Evolutionary conservation across 1,139 yeast species (phyloP).

Genomic region (Ashbya aceris): DNA sequence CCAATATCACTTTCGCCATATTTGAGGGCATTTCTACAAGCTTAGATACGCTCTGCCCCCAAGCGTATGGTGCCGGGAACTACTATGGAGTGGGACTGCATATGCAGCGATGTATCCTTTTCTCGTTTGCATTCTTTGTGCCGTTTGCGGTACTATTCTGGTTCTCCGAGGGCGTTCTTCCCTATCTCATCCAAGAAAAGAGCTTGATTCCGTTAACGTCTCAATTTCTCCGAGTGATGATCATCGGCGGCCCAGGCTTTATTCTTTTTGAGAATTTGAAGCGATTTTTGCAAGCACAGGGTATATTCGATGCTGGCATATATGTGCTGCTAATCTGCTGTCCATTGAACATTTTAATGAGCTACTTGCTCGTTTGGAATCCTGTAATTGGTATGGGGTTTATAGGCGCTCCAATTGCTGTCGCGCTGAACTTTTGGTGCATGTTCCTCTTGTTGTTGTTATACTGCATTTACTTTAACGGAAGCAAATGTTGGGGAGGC

Average conservation of each 20-base stretch:
- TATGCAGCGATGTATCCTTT: slow-evolving; percentile 53
- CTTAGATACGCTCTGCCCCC: slow-evolving; percentile 80
- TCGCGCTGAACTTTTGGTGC: slow-evolving; percentile 61
- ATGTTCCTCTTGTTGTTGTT: slow-evolving; percentile 47
- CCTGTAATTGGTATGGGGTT: slow-evolving; percentile 50
- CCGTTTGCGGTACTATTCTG: slow-evolving; percentile 63
- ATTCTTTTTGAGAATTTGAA: slow-evolving; percentile 76
- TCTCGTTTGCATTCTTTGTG: slow-evolving; percentile 45
- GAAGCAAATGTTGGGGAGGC: slow-evolving; percentile 69
- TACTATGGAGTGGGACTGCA: slow-evolving; percentile 50
- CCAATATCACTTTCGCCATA: slow-evolving; percentile 73
- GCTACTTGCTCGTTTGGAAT: slow-evolving; percentile 77
- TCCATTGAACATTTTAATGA: slow-evolving; percentile 62
- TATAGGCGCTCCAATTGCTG: slow-evolving; percentile 66
- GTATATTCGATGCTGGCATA: slow-evolving; percentile 85
- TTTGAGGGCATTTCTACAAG: slow-evolving; percentile 87
- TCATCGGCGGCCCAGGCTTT: slow-evolving; percentile 77
- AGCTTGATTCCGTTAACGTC: slow-evolving; percentile 60
- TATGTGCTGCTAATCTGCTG: slow-evolving; percentile 69
- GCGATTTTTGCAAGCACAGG: slow-evolving; percentile 82
- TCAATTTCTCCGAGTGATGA: slow-evolving; percentile 52
- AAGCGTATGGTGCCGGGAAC: slow-evolving; percentile 68
- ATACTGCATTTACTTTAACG: slow-evolving; percentile 48
- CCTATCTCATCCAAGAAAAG: slow-evolving; percentile 39
- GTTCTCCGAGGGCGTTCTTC: slow-evolving; percentile 47